Base-by-base conservation (phyloP, 2,329 filamentous ascomycete species). In the Sporothrix euskadiensis region DNA sequence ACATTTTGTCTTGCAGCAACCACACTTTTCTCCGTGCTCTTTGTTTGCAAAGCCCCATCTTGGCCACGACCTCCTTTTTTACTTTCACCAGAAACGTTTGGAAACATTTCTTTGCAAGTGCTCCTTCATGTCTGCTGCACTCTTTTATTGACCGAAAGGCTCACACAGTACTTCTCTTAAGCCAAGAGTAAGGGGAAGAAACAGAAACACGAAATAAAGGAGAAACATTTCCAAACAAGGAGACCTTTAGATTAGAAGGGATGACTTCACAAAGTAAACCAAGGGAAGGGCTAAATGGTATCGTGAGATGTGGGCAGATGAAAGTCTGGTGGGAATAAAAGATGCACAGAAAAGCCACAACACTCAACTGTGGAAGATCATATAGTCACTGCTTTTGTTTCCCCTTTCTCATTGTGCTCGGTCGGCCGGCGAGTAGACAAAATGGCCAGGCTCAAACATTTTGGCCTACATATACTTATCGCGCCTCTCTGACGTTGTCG, bases 191-290 rank as follows among this genome's bases (percentile, higher is more conserved):
- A 76, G 61, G 76, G 78, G 71, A 74, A 69, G 70, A 74, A 75
- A 75, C 47, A 77, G 75, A 74, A 75, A 75, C 75, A 76, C 74
- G 75, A 76, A 76, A 77, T 57, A 32, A 71, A 68, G 70, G 22
- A 39, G 76, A 73, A 68, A 52, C 65, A 68, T 52, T n/a, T 66
- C 6, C 44, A 68, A 52, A 52, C 65, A 52, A 68, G 65, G 65
- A 52, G 65, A n/a, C 26, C 14, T 14, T 44, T 52, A 52, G n/a
- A 52, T 68, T 52, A 3, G 44, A 32, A 30, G 22, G 39, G 39
- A 47, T 30, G 39, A 4, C 22, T 14, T 47, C 14, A 63, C 52
- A 56, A 26, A 30, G 12, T 12, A 14, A 32, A 19, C 61, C 59
- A 4, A n/a, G 59, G 16, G 10, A 49, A 22, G 30, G 9, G 61